Conservation (phyloP, 129 eudicot genomes). For the Dittrichia graveolens region DNA sequence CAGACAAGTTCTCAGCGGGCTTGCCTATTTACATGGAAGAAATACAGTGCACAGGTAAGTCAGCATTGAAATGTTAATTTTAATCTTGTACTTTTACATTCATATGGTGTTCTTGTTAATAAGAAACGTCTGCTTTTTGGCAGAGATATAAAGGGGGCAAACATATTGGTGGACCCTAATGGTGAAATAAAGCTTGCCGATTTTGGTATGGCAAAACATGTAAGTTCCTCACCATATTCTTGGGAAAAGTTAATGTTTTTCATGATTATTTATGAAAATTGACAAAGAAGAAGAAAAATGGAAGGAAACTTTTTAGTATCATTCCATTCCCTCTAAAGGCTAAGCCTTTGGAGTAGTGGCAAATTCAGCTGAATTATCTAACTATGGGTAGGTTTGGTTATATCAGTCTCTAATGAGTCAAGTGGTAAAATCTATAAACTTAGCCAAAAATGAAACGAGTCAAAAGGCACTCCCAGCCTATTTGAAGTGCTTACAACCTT, state of each 20-base stretch:
- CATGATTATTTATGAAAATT: slow-evolving; percentile 7
- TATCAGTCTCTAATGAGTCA: background rate
- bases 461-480: no score
- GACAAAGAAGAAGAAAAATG: no score
- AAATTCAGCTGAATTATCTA: no score
- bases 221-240: slow-evolving; percentile 27
- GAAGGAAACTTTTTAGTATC: no score
- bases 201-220: slow-evolving; percentile 99
- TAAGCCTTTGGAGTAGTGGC: no score
- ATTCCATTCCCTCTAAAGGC: no score
- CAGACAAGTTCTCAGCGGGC: slow-evolving; percentile 84
- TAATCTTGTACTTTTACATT: slow-evolving; percentile 1
- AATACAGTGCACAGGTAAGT: slow-evolving; percentile 87
- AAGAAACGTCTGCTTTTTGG: slow-evolving; percentile 19
- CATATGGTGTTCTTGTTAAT: slow-evolving; percentile 6
- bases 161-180: slow-evolving; percentile 88
- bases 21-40: slow-evolving; percentile 80
- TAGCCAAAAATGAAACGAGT: background rate
- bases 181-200: slow-evolving; percentile 98
- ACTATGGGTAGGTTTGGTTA: background rate
- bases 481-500: background rate
- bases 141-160: slow-evolving; percentile 98
- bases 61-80: background rate
- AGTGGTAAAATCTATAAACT: background rate
- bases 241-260: background rate